These are phyloP conservation scores for Cyberlindnera xylosilytica DNA, from an alignment of 805 yeast genomes.

Conservation along the genomic window DNA sequence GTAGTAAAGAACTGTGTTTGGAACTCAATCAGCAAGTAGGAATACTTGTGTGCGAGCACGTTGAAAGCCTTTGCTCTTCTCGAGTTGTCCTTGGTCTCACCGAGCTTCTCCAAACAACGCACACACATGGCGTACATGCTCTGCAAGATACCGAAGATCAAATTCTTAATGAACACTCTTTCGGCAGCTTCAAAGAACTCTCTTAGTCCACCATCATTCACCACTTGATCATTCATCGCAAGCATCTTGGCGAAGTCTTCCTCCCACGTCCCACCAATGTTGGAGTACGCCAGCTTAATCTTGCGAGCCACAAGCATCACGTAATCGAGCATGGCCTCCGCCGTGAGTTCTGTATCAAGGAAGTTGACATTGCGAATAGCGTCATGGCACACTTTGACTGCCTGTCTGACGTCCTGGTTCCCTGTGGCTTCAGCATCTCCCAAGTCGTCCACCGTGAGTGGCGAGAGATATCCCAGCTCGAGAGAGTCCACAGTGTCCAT, in stretches of 20 bases:
- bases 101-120: not conserved
- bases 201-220: not conserved
- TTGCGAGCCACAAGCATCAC: not conserved
- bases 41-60: slow-evolving; percentile 3
- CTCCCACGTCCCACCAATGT: not conserved
- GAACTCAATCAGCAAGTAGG: not conserved
- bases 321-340: slow-evolving; percentile 1
- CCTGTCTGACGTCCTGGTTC: not conserved
- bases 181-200: not conserved
- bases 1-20: not conserved
- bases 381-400: slow-evolving; percentile 1
- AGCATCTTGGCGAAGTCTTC: not conserved
- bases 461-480: slow-evolving; percentile 3
- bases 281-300: not conserved
- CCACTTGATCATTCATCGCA: not conserved
- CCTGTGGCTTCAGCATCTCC: not conserved
- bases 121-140: slow-evolving; percentile 2
- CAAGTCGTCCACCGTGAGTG: not conserved
- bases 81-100: slow-evolving; percentile 4
- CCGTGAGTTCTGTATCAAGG: slow-evolving; percentile 5
- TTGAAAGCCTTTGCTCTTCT: slow-evolving; percentile 1
- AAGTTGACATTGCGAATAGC: not conserved
- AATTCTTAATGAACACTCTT: not conserved
- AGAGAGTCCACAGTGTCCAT: slow-evolving; percentile 3
- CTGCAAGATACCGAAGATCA: slow-evolving; percentile 4